A percentile compares a stretch with the other conserved stretches of the same genome.
These are phyloP conservation scores for Rhodamnia argentea DNA, from an alignment of 345 rosid genomes.

Conservation along the genomic window DNA sequence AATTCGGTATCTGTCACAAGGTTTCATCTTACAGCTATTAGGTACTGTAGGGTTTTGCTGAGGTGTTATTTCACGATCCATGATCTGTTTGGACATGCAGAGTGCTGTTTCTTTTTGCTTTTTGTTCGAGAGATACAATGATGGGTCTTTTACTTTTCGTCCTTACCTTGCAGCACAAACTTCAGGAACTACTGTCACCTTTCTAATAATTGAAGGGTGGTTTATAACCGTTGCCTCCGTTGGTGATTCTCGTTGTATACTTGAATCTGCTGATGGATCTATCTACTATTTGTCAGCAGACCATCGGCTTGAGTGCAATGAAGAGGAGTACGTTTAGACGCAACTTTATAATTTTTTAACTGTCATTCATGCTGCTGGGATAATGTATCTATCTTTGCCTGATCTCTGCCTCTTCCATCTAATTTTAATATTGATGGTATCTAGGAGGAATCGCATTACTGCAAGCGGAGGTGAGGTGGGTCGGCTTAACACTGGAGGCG, in stretches of 20 bases:
- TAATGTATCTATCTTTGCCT: background rate
- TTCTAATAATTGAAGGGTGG: conserved; percentile 90
- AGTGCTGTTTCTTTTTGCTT: background rate
- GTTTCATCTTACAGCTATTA: background rate
- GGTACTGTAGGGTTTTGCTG: background rate
- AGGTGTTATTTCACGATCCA: background rate
- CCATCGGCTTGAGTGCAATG: conserved; percentile 92
- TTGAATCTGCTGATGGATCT: conserved; percentile 93
- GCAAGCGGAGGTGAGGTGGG: conserved; percentile 99
- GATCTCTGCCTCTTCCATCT: background rate
- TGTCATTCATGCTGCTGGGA: background rate
- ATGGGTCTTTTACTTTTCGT: background rate
- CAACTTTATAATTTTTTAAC: background rate
- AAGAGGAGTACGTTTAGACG: conserved; percentile 64
- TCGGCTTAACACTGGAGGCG: conserved; percentile 93
- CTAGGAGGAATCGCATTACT: conserved; percentile 84
- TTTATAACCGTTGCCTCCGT: conserved; percentile 93
- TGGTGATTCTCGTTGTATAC: conserved; percentile 95
- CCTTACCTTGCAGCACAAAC: conserved; percentile 51
- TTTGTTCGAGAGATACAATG: background rate
- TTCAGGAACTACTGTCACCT: conserved; percentile 93
- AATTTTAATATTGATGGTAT: conserved; percentile 3
- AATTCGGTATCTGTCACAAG: background rate
- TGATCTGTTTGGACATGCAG: background rate
- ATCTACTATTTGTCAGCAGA: conserved; percentile 88